These are phyloP conservation scores for Candida vartiovaarae DNA, from an alignment of 805 yeast genomes.

Conservation along the genomic window DNA sequence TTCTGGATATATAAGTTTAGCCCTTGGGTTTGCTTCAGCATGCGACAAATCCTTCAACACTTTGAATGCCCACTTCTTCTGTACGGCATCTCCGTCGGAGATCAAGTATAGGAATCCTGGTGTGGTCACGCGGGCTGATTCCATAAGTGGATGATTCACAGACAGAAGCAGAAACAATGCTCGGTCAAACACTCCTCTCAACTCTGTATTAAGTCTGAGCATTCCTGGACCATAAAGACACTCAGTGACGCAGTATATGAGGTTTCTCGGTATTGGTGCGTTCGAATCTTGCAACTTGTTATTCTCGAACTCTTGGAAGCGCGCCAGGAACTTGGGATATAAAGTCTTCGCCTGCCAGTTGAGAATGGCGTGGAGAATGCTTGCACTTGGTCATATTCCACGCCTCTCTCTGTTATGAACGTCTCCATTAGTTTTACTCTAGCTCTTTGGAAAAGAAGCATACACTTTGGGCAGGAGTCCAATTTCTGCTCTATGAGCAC, in stretches of 20 bases:
- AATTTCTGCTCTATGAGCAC: constrained; percentile 33
- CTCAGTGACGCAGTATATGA: constrained; percentile 32
- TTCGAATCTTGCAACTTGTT: constrained; percentile 1
- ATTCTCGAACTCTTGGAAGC: neutral
- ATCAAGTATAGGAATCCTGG: constrained; percentile 51
- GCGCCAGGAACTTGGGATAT: constrained; percentile 1
- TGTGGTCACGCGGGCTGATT: constrained; percentile 18
- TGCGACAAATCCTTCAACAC: constrained; percentile 20
- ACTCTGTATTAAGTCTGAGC: constrained; percentile 30
- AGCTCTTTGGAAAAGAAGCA: constrained; percentile 44
- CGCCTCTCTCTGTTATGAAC: constrained; percentile 43
- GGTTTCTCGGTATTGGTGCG: constrained; percentile 8
- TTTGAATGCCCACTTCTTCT: constrained; percentile 42
- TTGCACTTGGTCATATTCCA: constrained; percentile 22
- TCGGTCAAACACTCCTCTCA: constrained; percentile 32
- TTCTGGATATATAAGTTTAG: constrained; percentile 23
- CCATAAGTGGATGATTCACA: constrained; percentile 24
- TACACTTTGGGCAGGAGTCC: constrained; percentile 46
- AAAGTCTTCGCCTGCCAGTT: constrained; percentile 24
- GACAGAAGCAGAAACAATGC: constrained; percentile 27
- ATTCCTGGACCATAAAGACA: constrained; percentile 47
- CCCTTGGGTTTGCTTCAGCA: no score
- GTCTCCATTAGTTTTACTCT: constrained; percentile 44
- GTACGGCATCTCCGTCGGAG: constrained; percentile 44
- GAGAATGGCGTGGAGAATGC: constrained; percentile 15